Percentiles rank a stretch among this genome's conserved stretches.
Conservation (phyloP, 2,329 filamentous ascomycete species). For the Davidsoniella eucalypti region DNA sequence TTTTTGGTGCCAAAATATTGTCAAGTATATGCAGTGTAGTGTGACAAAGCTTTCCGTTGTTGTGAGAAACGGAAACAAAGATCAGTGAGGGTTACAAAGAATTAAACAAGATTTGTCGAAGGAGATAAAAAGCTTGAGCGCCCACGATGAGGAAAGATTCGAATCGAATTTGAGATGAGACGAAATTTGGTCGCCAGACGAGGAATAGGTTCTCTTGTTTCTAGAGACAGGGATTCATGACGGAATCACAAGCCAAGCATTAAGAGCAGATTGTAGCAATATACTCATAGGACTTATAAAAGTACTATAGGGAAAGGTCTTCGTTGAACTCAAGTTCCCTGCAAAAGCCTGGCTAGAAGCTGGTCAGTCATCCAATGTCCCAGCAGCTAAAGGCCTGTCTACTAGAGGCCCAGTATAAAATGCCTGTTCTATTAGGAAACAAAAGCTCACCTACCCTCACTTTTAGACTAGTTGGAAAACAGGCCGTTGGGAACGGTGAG, state of each 20-base stretch:
- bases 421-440: too few relatives aligned
- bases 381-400: too few relatives aligned
- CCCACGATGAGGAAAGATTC: constrained; percentile 3
- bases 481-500: too few relatives aligned
- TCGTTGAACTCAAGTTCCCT: too few relatives aligned
- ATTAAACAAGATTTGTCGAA: background rate
- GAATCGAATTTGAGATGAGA: constrained; percentile 12
- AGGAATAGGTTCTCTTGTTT: constrained; percentile 4
- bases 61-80: background rate
- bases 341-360: too few relatives aligned
- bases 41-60: background rate
- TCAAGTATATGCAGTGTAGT: constrained; percentile 8
- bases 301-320: too few relatives aligned
- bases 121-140: background rate
- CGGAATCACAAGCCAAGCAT: background rate
- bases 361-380: too few relatives aligned
- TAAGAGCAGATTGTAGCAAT: too few relatives aligned
- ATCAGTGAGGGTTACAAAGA: background rate
- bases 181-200: constrained; percentile 11
- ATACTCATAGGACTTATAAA: too few relatives aligned
- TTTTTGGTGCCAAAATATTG: background rate
- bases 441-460: too few relatives aligned
- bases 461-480: too few relatives aligned
- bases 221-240: constrained; percentile 8
- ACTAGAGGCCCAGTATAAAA: too few relatives aligned